Conservation (phyloP, 495 filamentous ascomycete genomes). For the Xylaria intraflava region DNA sequence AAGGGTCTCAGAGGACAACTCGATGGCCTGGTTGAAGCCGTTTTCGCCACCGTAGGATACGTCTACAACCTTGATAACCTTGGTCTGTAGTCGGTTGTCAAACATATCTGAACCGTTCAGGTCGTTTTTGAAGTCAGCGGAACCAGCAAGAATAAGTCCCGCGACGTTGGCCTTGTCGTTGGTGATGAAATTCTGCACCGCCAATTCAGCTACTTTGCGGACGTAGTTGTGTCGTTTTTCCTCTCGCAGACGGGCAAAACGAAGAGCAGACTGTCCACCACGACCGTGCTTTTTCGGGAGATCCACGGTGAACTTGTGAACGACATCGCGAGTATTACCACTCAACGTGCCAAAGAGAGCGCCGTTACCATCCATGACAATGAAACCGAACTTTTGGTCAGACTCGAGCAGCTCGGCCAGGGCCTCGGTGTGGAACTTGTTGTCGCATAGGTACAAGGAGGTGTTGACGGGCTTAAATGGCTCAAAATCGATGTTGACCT, state of each 20-base stretch:
- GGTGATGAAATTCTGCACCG: slow-evolving; percentile 97
- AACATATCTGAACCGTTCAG: slow-evolving; percentile 97
- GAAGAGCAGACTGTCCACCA: slow-evolving; percentile 97
- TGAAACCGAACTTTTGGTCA: slow-evolving; percentile 98
- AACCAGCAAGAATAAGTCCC: slow-evolving; percentile 89
- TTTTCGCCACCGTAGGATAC: slow-evolving; percentile 98
- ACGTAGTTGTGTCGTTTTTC: slow-evolving; percentile 99
- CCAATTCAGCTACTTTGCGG: slow-evolving; percentile 93
- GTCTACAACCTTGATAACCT: slow-evolving; percentile 98
- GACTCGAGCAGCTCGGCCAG: slow-evolving; percentile 94
- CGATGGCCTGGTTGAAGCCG: slow-evolving; percentile 99
- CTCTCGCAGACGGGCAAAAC: slow-evolving; percentile 98
- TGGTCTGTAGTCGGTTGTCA: slow-evolving; percentile 78
- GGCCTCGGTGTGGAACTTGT: slow-evolving; percentile 98
- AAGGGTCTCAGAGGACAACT: slow-evolving; percentile 89
- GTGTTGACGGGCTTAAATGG: slow-evolving; percentile 99
- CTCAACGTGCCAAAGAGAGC: slow-evolving; percentile 93
- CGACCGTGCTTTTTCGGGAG: slow-evolving; percentile 98
- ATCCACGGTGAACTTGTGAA: slow-evolving; percentile 96
- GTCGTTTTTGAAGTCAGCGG: slow-evolving; percentile 99
- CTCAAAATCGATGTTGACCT: slow-evolving; percentile 99
- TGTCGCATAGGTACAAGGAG: slow-evolving; percentile 97
- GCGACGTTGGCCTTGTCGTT: slow-evolving; percentile 96
- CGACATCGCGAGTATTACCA: slow-evolving; percentile 92
- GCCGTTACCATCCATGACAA: slow-evolving; percentile 98